Evolutionary conservation across 345 rosid genomes (phyloP).

Genomic region (Raphanus sativus): DNA sequence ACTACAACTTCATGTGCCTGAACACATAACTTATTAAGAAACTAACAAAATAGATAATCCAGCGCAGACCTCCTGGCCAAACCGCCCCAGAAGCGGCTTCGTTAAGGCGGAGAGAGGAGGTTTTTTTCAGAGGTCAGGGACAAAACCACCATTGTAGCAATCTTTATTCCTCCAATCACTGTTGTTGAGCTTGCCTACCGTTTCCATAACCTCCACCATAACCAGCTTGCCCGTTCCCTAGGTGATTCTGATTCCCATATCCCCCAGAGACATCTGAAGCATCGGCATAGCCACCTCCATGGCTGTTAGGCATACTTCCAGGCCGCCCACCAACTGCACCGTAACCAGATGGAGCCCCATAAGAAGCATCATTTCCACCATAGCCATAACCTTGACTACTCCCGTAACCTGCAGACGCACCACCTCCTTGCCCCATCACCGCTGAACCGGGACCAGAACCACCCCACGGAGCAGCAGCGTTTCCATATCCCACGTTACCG

Average conservation of each 20-base stretch:
- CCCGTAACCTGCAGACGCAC: slow-evolving; percentile 75
- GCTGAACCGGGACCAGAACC: slow-evolving; percentile 51
- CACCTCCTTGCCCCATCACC: slow-evolving; percentile 69
- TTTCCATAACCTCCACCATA: slow-evolving; percentile 78
- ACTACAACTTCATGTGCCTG: slow-evolving; percentile 66
- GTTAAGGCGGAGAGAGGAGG: slow-evolving; percentile 31
- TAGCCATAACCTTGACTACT: slow-evolving; percentile 82
- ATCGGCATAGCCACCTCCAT: slow-evolving; percentile 61
- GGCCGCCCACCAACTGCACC: slow-evolving; percentile 76
- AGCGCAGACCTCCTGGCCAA: background rate
- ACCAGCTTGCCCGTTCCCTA: slow-evolving; percentile 70
- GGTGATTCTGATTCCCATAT: slow-evolving; percentile 55
- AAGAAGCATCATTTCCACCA: slow-evolving; percentile 75
- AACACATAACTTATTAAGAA: slow-evolving; percentile 65
- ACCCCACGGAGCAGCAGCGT: slow-evolving; percentile 64
- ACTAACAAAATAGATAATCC: slow-evolving; percentile 65
- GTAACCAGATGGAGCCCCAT: slow-evolving; percentile 65
- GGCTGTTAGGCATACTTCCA: slow-evolving; percentile 41
- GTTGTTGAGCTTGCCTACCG: slow-evolving; percentile 74
- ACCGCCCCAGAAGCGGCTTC: slow-evolving; percentile 28
- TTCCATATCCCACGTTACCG: slow-evolving; percentile 83
- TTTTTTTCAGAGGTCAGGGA: background rate
- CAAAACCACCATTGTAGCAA: slow-evolving; percentile 27
- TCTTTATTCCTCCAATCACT: slow-evolving; percentile 47
- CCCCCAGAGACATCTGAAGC: slow-evolving; percentile 70